Percentiles rank a stretch among this genome's conserved stretches.
These are phyloP conservation scores for Colletotrichum spinosum DNA, from an alignment of 2,329 filamentous ascomycete species.

Conservation along the genomic window DNA sequence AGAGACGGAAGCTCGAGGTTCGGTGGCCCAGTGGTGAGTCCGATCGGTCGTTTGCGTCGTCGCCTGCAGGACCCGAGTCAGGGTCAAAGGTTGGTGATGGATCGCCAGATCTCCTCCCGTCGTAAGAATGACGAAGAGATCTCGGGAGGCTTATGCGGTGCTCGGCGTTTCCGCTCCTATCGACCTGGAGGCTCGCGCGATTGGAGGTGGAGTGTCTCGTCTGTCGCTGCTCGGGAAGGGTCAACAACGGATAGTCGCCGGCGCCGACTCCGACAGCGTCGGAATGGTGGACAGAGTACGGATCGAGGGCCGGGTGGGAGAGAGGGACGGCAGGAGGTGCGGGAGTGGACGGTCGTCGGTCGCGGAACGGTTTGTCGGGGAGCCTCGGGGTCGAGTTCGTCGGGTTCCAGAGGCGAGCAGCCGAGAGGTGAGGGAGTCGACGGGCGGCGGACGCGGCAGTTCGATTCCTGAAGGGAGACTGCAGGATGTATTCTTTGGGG, in stretches of 20 bases:
- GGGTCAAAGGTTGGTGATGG: constrained; percentile 44
- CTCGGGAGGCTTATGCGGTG: constrained; percentile 65
- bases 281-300: constrained; percentile 47
- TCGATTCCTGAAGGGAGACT: constrained; percentile 59
- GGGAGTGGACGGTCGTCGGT: constrained; percentile 64
- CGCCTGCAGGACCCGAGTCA: constrained; percentile 35
- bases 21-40: constrained; percentile 31
- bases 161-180: constrained; percentile 57
- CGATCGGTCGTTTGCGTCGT: constrained; percentile 23
- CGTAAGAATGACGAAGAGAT: constrained; percentile 65
- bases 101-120: constrained; percentile 56
- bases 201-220: constrained; percentile 55
- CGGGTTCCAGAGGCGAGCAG: constrained; percentile 70
- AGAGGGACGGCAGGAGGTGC: constrained; percentile 64
- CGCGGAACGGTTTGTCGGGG: constrained; percentile 46
- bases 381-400: constrained; percentile 68
- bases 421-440: constrained; percentile 54
- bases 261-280: constrained; percentile 53
- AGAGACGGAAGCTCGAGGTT: constrained; percentile 42
- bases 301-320: constrained; percentile 55
- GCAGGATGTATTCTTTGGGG: constrained; percentile 41
- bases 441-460: constrained; percentile 45
- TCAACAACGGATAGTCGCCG: constrained; percentile 64
- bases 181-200: constrained; percentile 64
- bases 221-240: constrained; percentile 62